These are phyloP conservation scores for Didymella sp. DNA, from an alignment of 2,329 filamentous ascomycete species.

Conservation along the genomic window DNA sequence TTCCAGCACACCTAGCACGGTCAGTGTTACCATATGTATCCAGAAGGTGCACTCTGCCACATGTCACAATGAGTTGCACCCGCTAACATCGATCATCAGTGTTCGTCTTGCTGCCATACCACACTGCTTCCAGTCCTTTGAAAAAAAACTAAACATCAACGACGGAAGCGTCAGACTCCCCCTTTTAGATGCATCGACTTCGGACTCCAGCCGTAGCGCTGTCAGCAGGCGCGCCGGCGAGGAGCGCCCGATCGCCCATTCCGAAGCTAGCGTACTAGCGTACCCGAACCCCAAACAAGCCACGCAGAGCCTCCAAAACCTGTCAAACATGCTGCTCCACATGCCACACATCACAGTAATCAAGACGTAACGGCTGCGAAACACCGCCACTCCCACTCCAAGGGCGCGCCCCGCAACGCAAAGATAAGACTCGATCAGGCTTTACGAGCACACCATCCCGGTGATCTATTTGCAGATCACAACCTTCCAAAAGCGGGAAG, in stretches of 20 bases:
- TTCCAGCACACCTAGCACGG: background rate
- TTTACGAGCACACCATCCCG: conserved; percentile 2
- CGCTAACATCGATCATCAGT: background rate
- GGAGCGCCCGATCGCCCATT: background rate
- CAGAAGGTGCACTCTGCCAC: background rate
- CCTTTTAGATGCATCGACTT: conserved; percentile 13
- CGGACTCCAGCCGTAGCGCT: conserved; percentile 11
- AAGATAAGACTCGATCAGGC: background rate
- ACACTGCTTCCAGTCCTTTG: too few species aligned
- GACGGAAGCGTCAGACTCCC: background rate
- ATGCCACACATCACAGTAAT: background rate
- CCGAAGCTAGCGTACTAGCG: conserved; percentile 12
- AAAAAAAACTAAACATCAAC: background rate
- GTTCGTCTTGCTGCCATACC: too few species aligned
- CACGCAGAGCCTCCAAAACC: background rate
- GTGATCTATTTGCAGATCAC: conserved; percentile 16
- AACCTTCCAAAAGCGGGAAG: conserved; percentile 2
- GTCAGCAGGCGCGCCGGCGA: conserved; percentile 8
- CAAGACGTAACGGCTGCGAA: background rate
- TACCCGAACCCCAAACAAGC: background rate
- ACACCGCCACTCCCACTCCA: background rate
- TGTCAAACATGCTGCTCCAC: background rate
- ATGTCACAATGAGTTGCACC: background rate
- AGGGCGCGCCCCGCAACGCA: background rate
- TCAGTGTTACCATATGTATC: background rate